These are phyloP conservation scores for Pseudevernia furfuracea DNA, from an alignment of 495 filamentous ascomycete genomes.

Conservation along the genomic window DNA sequence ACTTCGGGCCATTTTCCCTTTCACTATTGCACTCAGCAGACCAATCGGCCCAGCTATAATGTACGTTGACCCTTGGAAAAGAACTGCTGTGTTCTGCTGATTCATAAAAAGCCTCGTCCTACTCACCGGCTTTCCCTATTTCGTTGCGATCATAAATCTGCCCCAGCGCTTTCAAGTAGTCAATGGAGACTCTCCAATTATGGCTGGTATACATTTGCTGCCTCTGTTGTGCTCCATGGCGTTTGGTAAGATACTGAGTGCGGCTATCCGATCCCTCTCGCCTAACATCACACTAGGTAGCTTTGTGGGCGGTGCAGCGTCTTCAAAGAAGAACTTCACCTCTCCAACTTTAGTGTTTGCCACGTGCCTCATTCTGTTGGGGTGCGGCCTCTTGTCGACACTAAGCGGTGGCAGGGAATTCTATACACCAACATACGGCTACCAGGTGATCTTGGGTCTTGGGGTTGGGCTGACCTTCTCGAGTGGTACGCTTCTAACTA, in stretches of 20 bases:
- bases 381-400: slow-evolving; percentile 42
- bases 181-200: slow-evolving; percentile 36
- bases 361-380: slow-evolving; percentile 42
- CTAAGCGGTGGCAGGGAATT: slow-evolving; percentile 32
- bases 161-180: slow-evolving; percentile 56
- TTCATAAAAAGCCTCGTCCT: slow-evolving; percentile 3
- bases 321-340: slow-evolving; percentile 36
- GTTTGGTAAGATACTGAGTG: slow-evolving; percentile 7
- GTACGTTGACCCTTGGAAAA: not conserved
- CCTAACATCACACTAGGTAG: slow-evolving; percentile 1
- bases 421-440: slow-evolving; percentile 39
- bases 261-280: not conserved
- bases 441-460: slow-evolving; percentile 47
- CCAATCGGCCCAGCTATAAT: slow-evolving; percentile 13
- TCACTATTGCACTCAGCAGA: slow-evolving; percentile 9
- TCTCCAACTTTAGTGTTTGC: slow-evolving; percentile 43
- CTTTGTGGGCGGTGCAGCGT: not conserved
- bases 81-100: not conserved
- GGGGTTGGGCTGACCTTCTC: slow-evolving; percentile 48
- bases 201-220: slow-evolving; percentile 51
- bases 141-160: slow-evolving; percentile 48
- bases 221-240: slow-evolving; percentile 37
- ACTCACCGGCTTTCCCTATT: slow-evolving; percentile 49
- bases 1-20: slow-evolving; percentile 13
- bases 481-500: slow-evolving; percentile 43